phyloP scores from a whole-genome alignment of 2,329 filamentous ascomycete genomes.

The Neofusicoccum kwambonambiense region DNA sequence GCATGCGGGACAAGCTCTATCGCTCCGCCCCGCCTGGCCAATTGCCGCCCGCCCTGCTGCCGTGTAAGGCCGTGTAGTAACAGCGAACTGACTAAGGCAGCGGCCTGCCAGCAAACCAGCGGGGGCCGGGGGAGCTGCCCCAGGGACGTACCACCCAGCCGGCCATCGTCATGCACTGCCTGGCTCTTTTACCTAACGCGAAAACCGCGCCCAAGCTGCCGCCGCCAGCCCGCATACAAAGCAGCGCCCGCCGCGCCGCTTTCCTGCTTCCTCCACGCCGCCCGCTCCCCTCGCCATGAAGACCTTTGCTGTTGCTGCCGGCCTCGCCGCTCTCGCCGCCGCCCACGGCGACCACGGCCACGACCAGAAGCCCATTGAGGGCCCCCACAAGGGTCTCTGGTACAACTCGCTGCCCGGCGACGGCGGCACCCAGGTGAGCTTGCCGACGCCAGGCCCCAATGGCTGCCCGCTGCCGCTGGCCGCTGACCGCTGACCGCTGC shows the following conservation, averaged over 20 bases:
- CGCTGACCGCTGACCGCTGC: neutral
- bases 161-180: neutral
- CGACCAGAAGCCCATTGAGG: constrained; percentile 60
- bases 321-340: constrained; percentile 51
- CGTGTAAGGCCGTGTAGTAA: constrained; percentile 8
- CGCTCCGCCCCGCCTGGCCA: constrained; percentile 1
- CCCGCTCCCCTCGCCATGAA: neutral
- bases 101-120: too few species aligned
- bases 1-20: constrained; percentile 1
- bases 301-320: constrained; percentile 24
- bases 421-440: constrained; percentile 73
- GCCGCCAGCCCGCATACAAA: constrained; percentile 4
- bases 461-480: neutral
- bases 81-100: neutral
- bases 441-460: neutral
- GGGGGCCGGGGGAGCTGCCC: neutral
- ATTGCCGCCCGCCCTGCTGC: neutral
- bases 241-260: neutral
- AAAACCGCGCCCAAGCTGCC: neutral
- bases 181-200: constrained; percentile 8
- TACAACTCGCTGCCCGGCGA: constrained; percentile 81
- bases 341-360: constrained; percentile 61
- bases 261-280: neutral
- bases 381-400: constrained; percentile 74
- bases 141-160: neutral